phyloP scores from a whole-genome alignment of 495 filamentous ascomycete species.

The Trichoderma gamsii region DNA sequence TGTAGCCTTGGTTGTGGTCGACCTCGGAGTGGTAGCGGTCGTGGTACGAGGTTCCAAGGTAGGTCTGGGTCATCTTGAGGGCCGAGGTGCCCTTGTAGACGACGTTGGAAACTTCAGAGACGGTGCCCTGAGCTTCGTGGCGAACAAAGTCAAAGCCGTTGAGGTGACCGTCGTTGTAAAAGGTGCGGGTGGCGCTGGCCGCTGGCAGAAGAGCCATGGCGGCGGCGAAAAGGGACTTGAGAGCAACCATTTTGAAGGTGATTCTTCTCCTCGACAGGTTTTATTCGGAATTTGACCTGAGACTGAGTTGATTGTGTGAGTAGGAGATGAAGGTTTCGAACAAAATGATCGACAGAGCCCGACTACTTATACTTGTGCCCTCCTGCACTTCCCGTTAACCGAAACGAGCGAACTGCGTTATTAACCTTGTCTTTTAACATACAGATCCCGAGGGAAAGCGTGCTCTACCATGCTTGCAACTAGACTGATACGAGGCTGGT shows the following conservation, averaged over 20 bases:
- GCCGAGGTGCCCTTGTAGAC: constrained; percentile 40
- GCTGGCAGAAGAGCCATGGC: constrained; percentile 4
- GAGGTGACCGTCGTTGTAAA: constrained; percentile 46
- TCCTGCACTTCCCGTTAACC: too few species aligned
- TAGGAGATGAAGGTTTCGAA: neutral
- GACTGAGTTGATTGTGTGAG: neutral
- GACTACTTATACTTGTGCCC: constrained; percentile 1
- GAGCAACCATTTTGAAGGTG: constrained; percentile 11
- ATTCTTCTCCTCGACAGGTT: neutral
- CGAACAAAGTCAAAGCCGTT: constrained; percentile 43
- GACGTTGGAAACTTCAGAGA: constrained; percentile 43
- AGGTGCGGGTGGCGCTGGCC: constrained; percentile 33
- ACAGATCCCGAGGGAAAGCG: neutral
- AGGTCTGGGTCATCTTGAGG: constrained; percentile 50
- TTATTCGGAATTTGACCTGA: neutral
- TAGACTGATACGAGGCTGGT: neutral
- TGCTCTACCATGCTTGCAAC: neutral
- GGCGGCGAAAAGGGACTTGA: constrained; percentile 8
- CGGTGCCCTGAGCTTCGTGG: constrained; percentile 41
- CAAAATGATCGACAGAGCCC: neutral
- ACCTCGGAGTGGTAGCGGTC: constrained; percentile 55
- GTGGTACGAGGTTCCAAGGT: constrained; percentile 35
- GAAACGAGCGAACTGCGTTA: too few species aligned
- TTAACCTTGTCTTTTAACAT: neutral
- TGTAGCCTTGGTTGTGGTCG: constrained; percentile 41